These are phyloP conservation scores for Lichtheimia hyalospora DNA, from an alignment of 371 early-diverging fungal species.

Conservation along the genomic window DNA sequence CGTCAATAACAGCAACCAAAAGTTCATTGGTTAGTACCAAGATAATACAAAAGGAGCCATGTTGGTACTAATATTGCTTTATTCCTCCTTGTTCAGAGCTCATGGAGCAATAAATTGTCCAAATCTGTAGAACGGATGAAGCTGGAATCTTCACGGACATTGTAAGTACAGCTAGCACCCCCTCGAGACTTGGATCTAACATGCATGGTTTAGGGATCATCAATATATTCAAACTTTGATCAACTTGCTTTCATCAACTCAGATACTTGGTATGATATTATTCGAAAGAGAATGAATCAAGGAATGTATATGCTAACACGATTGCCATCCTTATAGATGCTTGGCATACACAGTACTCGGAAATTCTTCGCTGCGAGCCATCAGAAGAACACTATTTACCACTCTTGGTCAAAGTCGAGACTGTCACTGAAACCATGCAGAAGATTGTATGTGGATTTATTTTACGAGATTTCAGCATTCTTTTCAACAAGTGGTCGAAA, in stretches of 20 bases:
- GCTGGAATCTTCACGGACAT: conserved; percentile 22
- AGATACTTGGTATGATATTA: conserved; percentile 25
- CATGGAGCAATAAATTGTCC: conserved; percentile 31
- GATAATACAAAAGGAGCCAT: background rate
- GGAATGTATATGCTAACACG: background rate
- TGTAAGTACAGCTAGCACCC: conserved; percentile 11
- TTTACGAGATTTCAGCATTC: conserved; percentile 32
- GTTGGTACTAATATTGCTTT: conserved; percentile 8
- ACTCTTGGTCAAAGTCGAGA: conserved; percentile 10
- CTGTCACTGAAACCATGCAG: conserved; percentile 22
- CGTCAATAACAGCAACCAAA: conserved; percentile 9
- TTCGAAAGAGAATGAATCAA: too few relatives aligned
- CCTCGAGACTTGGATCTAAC: too few relatives aligned
- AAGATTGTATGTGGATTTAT: conserved; percentile 34
- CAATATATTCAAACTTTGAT: conserved; percentile 32
- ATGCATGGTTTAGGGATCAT: conserved; percentile 11
- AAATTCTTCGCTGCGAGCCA: conserved; percentile 8
- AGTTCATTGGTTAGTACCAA: conserved; percentile 17
- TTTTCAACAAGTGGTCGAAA: conserved; percentile 43
- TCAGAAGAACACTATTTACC: conserved; percentile 15
- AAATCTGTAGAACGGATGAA: conserved; percentile 39
- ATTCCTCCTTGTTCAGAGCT: too few relatives aligned
- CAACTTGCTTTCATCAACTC: conserved; percentile 23
- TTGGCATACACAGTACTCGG: conserved; percentile 17
- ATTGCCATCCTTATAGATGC: conserved; percentile 13